phyloP scores from a whole-genome alignment of 139 green algal genomes.

The Volvox reticuliferus region DNA sequence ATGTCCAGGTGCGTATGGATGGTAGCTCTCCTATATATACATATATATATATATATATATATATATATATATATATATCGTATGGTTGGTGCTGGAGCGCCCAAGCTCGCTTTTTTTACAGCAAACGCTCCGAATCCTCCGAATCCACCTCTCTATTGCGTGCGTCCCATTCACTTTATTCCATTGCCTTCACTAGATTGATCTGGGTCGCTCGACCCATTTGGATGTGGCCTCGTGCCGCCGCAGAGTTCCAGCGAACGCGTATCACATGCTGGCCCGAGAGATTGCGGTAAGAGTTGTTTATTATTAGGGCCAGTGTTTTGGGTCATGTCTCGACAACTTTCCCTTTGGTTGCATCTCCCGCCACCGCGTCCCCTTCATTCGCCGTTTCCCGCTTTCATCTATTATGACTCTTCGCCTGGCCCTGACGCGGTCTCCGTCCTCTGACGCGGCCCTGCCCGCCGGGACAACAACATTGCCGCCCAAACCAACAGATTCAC shows the following conservation, averaged over 20 bases:
- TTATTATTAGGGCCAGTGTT: not conserved
- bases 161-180: not conserved
- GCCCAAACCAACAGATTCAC: slow-evolving; percentile 25
- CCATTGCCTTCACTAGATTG: not conserved
- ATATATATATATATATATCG: not conserved
- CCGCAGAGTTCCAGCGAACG: not conserved
- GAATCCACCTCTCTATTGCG: not conserved
- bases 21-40: not conserved
- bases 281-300: not conserved
- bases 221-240: no score
- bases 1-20: not conserved
- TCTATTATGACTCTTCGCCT: not conserved
- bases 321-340: not conserved
- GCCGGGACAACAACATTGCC: not conserved
- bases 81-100: not conserved
- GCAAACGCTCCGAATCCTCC: not conserved
- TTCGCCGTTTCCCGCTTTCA: not conserved
- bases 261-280: not conserved
- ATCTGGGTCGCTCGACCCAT: no score
- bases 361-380: not conserved
- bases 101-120: not conserved
- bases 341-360: not conserved
- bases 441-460: not conserved
- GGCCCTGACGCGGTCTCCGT: not conserved
- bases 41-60: not conserved